Conservation (phyloP, 208 protist species). For the Leishmania martiniquensis region DNA sequence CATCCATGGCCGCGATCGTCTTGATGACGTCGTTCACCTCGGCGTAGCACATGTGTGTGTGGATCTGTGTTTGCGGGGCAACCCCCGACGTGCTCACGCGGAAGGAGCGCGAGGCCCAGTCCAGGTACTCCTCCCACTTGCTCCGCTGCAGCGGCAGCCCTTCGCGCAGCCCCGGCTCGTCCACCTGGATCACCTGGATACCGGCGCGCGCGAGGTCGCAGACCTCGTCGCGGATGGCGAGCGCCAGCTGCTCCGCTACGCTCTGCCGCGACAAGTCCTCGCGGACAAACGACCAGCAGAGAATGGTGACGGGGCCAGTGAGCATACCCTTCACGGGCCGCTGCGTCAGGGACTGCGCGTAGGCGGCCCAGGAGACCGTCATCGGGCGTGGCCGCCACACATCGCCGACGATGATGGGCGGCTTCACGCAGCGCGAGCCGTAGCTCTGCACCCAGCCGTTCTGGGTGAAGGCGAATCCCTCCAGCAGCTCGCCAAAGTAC, state of each 20-base stretch:
- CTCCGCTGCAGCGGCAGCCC: conserved; percentile 72
- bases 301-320: conserved; percentile 90
- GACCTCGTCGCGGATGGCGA: conserved; percentile 91
- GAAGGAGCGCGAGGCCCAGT: conserved; percentile 84
- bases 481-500: conserved; percentile 88
- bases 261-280: conserved; percentile 68
- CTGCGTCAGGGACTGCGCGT: conserved; percentile 77
- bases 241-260: conserved; percentile 70
- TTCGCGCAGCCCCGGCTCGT: conserved; percentile 91
- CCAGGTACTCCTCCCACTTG: conserved; percentile 78
- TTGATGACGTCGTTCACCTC: conserved; percentile 92
- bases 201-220: conserved; percentile 73
- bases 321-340: conserved; percentile 91
- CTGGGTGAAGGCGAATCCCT: conserved; percentile 81
- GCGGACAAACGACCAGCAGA: conserved; percentile 91
- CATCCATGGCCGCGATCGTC: conserved; percentile 82
- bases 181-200: conserved; percentile 83
- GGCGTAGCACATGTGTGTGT: conserved; percentile 92
- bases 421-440: conserved; percentile 86
- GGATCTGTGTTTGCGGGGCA: conserved; percentile 71
- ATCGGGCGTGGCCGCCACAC: conserved; percentile 69
- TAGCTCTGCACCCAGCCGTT: conserved; percentile 91
- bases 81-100: conserved; percentile 61
- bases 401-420: conserved; percentile 88
- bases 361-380: conserved; percentile 75